Evolutionary conservation across 1,284 basidiomycete species (phyloP).

Genomic region (Apiotrichum akiyoshidainum): DNA sequence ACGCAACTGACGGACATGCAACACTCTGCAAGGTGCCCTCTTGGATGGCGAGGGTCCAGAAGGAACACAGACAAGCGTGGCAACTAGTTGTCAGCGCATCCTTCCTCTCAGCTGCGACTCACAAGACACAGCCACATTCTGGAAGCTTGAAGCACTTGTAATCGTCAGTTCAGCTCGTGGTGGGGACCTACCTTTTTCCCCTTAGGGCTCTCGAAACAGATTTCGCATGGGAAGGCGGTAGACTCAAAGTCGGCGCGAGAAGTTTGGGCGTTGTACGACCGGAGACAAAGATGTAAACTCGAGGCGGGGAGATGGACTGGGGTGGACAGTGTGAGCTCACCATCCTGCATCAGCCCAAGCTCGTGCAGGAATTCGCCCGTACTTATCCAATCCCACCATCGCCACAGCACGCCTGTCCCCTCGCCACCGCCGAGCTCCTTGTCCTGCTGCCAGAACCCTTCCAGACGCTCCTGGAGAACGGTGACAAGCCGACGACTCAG

Average conservation of each 20-base stretch:
- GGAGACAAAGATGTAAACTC: conserved; percentile 36
- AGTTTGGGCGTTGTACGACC: conserved; percentile 33
- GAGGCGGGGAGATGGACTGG: conserved; percentile 18
- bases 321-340: conserved; percentile 20
- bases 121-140: conserved; percentile 43
- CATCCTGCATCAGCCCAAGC: conserved; percentile 19
- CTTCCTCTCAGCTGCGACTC: conserved; percentile 22
- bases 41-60: conserved; percentile 46
- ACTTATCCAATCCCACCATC: conserved; percentile 47
- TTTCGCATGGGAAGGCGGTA: conserved; percentile 45
- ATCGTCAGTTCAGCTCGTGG: no score
- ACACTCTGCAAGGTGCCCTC: conserved; percentile 48
- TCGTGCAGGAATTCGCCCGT: conserved; percentile 34
- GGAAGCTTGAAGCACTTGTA: conserved; percentile 39
- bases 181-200: conserved; percentile 25
- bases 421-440: conserved; percentile 6
- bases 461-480: conserved; percentile 12
- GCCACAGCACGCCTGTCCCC: conserved; percentile 34
- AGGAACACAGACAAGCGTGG: conserved; percentile 39
- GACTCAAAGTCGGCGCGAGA: conserved; percentile 36
- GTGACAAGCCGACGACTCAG: conserved; percentile 14
- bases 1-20: conserved; percentile 43
- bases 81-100: conserved; percentile 19
- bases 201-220: conserved; percentile 48
- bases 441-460: conserved; percentile 11